These are phyloP conservation scores for Trichophyton equinum DNA, from an alignment of 2,329 filamentous ascomycete species.

Conservation along the genomic window DNA sequence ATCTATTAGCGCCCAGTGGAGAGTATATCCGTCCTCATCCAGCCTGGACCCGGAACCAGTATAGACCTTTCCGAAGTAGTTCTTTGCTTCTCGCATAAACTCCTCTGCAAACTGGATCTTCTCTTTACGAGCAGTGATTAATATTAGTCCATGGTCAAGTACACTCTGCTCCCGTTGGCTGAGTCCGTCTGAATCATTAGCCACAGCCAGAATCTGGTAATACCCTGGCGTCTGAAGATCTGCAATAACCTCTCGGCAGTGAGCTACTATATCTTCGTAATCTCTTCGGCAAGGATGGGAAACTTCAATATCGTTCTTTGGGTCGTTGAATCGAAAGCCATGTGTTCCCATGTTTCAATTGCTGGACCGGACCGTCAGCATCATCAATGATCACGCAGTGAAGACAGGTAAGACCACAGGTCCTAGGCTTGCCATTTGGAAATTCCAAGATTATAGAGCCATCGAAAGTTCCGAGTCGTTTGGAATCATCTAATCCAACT, in stretches of 20 bases:
- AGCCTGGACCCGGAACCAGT: neutral
- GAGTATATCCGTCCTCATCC: neutral
- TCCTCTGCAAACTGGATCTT: neutral
- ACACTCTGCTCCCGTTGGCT: too few species aligned
- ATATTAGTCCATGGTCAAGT: too few species aligned
- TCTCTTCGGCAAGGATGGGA: neutral
- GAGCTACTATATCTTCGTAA: neutral
- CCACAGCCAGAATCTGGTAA: too few species aligned
- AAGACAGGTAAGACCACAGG: neutral
- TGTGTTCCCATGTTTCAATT: neutral
- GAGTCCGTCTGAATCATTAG: too few species aligned
- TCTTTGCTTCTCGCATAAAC: neutral
- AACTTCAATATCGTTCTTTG: neutral
- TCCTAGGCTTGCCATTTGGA: neutral
- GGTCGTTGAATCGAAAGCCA: neutral
- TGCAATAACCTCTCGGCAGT: neutral
- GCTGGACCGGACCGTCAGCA: neutral
- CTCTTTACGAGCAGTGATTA: too few species aligned
- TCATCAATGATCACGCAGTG: neutral
- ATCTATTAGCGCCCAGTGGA: slow-evolving; percentile 7
- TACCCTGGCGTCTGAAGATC: neutral
- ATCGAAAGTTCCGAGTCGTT: neutral
- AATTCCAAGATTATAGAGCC: neutral
- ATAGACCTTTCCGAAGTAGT: slow-evolving; percentile 4
- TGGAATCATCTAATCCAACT: neutral